A percentile compares a stretch with the other conserved stretches of the same genome.
These are phyloP conservation scores for Scytalidium sp. DNA, from an alignment of 2,329 filamentous ascomycete species.

Conservation along the genomic window DNA sequence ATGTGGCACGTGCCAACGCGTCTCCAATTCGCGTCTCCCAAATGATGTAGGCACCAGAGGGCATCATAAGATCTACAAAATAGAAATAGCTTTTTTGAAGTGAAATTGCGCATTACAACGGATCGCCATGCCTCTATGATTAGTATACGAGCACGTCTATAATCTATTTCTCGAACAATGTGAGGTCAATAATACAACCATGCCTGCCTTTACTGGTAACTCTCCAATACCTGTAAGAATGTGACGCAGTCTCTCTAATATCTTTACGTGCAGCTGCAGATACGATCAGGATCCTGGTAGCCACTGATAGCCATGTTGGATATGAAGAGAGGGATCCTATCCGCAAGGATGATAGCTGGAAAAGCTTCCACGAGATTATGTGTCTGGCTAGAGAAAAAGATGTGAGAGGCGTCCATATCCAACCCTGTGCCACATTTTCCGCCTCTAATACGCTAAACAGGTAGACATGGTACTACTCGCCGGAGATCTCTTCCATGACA, in stretches of 20 bases:
- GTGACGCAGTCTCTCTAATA: conserved; percentile 4
- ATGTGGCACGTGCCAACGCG: not conserved
- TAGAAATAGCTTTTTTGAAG: conserved; percentile 3
- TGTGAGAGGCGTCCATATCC: conserved; percentile 38
- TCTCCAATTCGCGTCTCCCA: not conserved
- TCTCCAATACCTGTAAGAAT: not conserved
- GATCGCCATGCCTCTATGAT: too few species aligned
- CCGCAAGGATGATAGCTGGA: conserved; percentile 97
- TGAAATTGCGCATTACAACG: not conserved
- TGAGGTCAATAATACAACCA: conserved; percentile 1
- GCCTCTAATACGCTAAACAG: conserved; percentile 30
- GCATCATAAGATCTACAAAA: not conserved
- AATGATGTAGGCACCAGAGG: conserved; percentile 2
- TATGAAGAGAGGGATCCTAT: conserved; percentile 91
- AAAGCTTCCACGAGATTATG: conserved; percentile 94
- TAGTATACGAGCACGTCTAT: too few species aligned
- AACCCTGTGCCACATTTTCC: not conserved
- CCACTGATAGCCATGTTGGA: conserved; percentile 97
- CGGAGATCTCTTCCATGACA: conserved; percentile 96
- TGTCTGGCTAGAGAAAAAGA: conserved; percentile 80
- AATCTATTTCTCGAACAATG: not conserved
- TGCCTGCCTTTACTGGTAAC: conserved; percentile 21
- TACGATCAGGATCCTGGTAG: conserved; percentile 89
- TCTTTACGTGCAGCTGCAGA: conserved; percentile 48
- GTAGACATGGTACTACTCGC: conserved; percentile 96